Evolutionary conservation across 306 rosid genomes (phyloP).

Genomic region (Aeschynomene evenia): DNA sequence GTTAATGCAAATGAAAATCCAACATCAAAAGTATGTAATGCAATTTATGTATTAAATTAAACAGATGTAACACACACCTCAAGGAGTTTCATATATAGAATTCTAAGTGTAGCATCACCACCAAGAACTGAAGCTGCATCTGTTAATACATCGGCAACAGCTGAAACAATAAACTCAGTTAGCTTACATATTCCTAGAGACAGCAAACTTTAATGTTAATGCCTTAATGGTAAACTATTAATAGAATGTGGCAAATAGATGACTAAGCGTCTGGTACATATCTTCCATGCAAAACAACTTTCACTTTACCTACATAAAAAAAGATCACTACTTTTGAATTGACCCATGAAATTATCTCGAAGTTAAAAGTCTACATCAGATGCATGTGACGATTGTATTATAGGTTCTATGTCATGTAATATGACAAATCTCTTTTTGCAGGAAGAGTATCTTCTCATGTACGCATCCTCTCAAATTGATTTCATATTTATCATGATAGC

Average conservation of each 20-base stretch:
- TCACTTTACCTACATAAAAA: not conserved
- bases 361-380: constrained; percentile 6
- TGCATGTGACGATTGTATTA: not conserved
- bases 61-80: constrained; percentile 61
- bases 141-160: constrained; percentile 96
- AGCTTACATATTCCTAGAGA: constrained; percentile 20
- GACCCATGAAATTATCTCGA: constrained; percentile 11
- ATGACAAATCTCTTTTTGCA: not conserved
- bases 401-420: constrained; percentile 8
- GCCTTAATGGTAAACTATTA: not conserved
- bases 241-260: constrained; percentile 6
- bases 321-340: not conserved
- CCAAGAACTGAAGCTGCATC: constrained; percentile 98
- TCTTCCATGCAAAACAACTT: constrained; percentile 4
- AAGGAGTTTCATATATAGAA: constrained; percentile 78
- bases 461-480: no score
- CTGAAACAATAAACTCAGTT: constrained; percentile 59
- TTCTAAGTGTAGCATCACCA: constrained; percentile 83
- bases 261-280: not conserved
- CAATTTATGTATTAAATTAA: constrained; percentile 14
- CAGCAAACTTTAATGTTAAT: constrained; percentile 6
- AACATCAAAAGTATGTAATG: not conserved
- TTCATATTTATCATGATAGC: no score
- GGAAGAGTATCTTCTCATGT: no score
- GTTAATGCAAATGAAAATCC: constrained; percentile 6